Evolutionary conservation across 2,329 filamentous ascomycete species (phyloP).

Genomic region (Phialophora tarda): DNA sequence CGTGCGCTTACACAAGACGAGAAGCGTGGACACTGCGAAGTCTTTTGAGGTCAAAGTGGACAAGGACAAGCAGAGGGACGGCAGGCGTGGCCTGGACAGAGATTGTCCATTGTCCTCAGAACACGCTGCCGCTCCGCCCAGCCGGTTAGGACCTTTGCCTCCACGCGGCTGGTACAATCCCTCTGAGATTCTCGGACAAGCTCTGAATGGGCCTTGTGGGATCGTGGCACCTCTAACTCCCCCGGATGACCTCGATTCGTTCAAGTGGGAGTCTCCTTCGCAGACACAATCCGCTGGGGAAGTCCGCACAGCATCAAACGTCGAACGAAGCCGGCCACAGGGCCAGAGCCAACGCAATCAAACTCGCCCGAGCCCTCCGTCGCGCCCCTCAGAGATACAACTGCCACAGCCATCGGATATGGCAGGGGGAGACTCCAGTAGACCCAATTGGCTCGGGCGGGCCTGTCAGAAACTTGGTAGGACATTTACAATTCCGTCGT

Average conservation of each 20-base stretch:
- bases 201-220: slow-evolving; percentile 24
- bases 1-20: slow-evolving; percentile 15
- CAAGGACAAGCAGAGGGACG: neutral
- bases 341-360: slow-evolving; percentile 16
- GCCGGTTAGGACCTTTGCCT: slow-evolving; percentile 11
- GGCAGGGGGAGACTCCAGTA: slow-evolving; percentile 20
- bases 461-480: slow-evolving; percentile 32
- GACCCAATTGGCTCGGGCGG: slow-evolving; percentile 31
- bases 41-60: neutral
- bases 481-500: neutral
- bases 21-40: slow-evolving; percentile 7
- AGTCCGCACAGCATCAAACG: slow-evolving; percentile 23
- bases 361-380: slow-evolving; percentile 20
- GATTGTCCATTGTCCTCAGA: neutral
- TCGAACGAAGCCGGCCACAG: slow-evolving; percentile 1
- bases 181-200: slow-evolving; percentile 14
- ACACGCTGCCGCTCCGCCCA: slow-evolving; percentile 6
- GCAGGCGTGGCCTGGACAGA: neutral
- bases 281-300: slow-evolving; percentile 14
- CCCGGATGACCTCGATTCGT: slow-evolving; percentile 41
- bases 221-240: slow-evolving; percentile 35
- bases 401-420: slow-evolving; percentile 28
- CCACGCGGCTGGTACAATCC: slow-evolving; percentile 24
- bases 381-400: slow-evolving; percentile 32
- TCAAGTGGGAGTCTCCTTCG: slow-evolving; percentile 36